phyloP scores from a whole-genome alignment of 371 early-diverging fungal species.

The Lichtheimia ramosa region DNA sequence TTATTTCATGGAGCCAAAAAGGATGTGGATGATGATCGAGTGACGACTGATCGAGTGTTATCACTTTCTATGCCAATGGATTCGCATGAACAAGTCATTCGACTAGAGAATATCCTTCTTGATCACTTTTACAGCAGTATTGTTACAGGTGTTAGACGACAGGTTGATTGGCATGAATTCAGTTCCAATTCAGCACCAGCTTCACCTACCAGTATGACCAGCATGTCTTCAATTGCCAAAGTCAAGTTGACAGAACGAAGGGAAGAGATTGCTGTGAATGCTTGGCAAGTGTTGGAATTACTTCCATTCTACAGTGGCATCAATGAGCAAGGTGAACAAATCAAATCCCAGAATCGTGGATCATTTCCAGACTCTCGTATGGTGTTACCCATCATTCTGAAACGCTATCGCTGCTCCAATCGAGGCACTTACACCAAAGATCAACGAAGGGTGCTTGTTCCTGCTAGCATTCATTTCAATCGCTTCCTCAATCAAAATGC shows the following conservation, averaged over 20 bases:
- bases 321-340: slow-evolving; percentile 55
- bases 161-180: slow-evolving; percentile 18
- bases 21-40: slow-evolving; percentile 54
- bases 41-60: slow-evolving; percentile 58
- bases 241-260: slow-evolving; percentile 1
- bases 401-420: slow-evolving; percentile 48
- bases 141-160: slow-evolving; percentile 33
- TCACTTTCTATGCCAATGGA: slow-evolving; percentile 45
- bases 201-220: slow-evolving; percentile 6
- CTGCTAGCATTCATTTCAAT: slow-evolving; percentile 49
- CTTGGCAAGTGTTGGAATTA: slow-evolving; percentile 61
- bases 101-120: slow-evolving; percentile 23
- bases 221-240: slow-evolving; percentile 12
- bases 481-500: slow-evolving; percentile 47
- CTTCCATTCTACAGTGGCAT: slow-evolving; percentile 59
- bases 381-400: slow-evolving; percentile 56
- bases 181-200: background rate
- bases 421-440: slow-evolving; percentile 36
- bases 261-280: slow-evolving; percentile 41
- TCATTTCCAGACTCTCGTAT: slow-evolving; percentile 52
- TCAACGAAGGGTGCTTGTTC: slow-evolving; percentile 42
- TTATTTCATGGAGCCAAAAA: slow-evolving; percentile 56
- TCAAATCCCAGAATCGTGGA: slow-evolving; percentile 37
- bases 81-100: slow-evolving; percentile 3
- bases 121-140: slow-evolving; percentile 38